A percentile compares a stretch with the other conserved stretches of the same genome.
Conservation (phyloP, 257 asterid genomes). For the Fraxinus cuspidata region DNA sequence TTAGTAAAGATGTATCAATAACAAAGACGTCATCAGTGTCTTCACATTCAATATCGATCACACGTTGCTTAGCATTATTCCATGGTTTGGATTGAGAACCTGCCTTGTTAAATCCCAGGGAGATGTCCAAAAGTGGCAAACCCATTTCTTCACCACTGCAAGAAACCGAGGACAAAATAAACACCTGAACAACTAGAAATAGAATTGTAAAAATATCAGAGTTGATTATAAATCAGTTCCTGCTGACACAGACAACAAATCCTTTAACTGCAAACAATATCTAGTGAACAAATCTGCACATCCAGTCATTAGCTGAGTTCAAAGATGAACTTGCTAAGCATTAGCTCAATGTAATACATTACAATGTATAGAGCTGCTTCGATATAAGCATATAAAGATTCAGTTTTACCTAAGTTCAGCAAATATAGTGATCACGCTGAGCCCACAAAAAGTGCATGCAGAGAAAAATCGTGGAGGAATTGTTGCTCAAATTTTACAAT, state of each 20-base stretch:
- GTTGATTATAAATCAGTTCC: not conserved
- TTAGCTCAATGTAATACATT: not conserved
- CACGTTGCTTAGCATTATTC: conserved; percentile 36
- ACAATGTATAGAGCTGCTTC: not conserved
- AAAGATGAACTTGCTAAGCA: not conserved
- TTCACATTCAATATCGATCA: conserved; percentile 46
- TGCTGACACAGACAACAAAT: conserved; percentile 11
- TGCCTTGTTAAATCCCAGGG: conserved; percentile 27
- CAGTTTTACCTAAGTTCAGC: not conserved
- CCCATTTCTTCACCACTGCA: conserved; percentile 79
- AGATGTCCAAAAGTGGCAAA: conserved; percentile 44
- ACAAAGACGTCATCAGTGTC: conserved; percentile 25
- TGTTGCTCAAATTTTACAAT: not conserved
- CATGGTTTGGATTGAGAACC: conserved; percentile 29
- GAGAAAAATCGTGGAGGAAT: not conserved
- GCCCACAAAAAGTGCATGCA: not conserved
- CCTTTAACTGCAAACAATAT: not conserved
- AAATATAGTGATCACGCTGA: not conserved
- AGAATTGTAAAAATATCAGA: not conserved
- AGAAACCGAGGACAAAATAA: conserved; percentile 19
- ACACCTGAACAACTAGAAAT: conserved; percentile 2
- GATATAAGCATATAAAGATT: not conserved
- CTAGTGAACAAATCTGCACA: not conserved
- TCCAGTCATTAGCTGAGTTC: not conserved
- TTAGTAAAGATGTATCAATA: conserved; percentile 2